Evolutionary conservation across 345 rosid species (phyloP).

Genomic region (Populus pruinosa): DNA sequence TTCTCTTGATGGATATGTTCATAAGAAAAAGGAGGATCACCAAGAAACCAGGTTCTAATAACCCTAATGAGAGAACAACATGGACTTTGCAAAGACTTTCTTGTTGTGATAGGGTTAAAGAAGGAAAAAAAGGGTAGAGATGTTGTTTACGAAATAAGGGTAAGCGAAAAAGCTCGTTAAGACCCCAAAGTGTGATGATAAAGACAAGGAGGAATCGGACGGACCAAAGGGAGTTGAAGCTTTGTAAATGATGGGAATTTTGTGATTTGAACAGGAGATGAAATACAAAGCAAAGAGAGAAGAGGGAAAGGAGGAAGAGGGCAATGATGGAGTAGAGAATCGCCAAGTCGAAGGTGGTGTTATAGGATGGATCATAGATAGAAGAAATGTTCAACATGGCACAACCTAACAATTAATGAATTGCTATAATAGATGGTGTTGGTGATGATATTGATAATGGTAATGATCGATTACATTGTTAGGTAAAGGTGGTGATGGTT

Average conservation of each 20-base stretch:
- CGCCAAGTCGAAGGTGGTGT: constrained; percentile 37
- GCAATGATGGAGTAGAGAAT: constrained; percentile 27
- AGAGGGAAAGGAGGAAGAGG: constrained; percentile 42
- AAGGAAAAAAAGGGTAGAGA: constrained; percentile 19
- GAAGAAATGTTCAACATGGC: constrained; percentile 28
- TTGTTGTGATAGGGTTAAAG: constrained; percentile 18
- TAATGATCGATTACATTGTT: not conserved
- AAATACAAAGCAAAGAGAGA: constrained; percentile 46
- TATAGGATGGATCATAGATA: constrained; percentile 16
- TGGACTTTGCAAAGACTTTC: constrained; percentile 42
- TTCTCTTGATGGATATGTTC: constrained; percentile 47
- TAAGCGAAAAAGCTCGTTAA: constrained; percentile 40
- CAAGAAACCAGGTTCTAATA: constrained; percentile 56
- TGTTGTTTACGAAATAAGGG: constrained; percentile 36
- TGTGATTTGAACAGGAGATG: constrained; percentile 44
- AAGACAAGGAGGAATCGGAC: constrained; percentile 52
- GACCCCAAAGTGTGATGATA: constrained; percentile 44
- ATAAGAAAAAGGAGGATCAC: constrained; percentile 52
- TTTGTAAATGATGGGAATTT: constrained; percentile 33
- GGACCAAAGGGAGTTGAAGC: constrained; percentile 61
- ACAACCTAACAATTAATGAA: not conserved
- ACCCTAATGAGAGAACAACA: constrained; percentile 49
- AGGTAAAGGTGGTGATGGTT: not conserved
- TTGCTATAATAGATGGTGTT: constrained; percentile 2
- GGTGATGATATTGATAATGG: constrained; percentile 1